These are phyloP conservation scores for Monosporozyma siamensis DNA, from an alignment of 805 yeast species.

Conservation along the genomic window DNA sequence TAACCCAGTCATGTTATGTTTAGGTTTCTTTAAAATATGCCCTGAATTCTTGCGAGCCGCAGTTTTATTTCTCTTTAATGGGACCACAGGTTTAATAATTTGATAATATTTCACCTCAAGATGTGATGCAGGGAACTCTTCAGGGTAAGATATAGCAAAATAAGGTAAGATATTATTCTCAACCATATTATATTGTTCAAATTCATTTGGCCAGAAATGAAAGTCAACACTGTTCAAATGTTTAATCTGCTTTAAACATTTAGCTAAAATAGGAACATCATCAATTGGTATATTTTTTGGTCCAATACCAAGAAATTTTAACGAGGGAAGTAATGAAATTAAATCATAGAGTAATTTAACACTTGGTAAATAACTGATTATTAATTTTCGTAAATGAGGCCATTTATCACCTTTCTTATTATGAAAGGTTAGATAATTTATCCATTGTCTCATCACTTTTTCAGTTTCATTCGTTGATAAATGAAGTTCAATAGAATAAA, in stretches of 20 bases:
- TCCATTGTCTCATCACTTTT: not conserved
- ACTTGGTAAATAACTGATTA: slow-evolving; percentile 9
- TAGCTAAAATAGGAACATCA: not conserved
- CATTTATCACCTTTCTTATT: slow-evolving; percentile 3
- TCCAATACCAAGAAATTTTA: slow-evolving; percentile 5
- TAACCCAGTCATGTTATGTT: not conserved
- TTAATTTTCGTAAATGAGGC: slow-evolving; percentile 5
- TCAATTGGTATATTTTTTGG: not conserved
- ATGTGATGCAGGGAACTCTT: too few relatives aligned
- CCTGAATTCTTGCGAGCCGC: too few relatives aligned
- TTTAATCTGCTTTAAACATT: not conserved
- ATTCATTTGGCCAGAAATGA: too few relatives aligned
- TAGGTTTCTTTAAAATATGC: not conserved
- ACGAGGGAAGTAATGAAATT: slow-evolving; percentile 6
- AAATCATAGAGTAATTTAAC: slow-evolving; percentile 10
- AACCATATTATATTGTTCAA: too few relatives aligned
- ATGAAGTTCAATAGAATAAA: not conserved
- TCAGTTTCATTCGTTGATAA: not conserved
- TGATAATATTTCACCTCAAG: too few relatives aligned
- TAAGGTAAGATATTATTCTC: too few relatives aligned
- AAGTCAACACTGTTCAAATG: too few relatives aligned
- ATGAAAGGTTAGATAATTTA: not conserved
- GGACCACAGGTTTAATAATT: too few relatives aligned
- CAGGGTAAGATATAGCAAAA: too few relatives aligned
- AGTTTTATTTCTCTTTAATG: too few relatives aligned